A percentile compares a stretch with the other conserved stretches of the same genome.
These are phyloP conservation scores for Avena insularis DNA, from an alignment of 176 grass and related monocot genomes.

Conservation along the genomic window DNA sequence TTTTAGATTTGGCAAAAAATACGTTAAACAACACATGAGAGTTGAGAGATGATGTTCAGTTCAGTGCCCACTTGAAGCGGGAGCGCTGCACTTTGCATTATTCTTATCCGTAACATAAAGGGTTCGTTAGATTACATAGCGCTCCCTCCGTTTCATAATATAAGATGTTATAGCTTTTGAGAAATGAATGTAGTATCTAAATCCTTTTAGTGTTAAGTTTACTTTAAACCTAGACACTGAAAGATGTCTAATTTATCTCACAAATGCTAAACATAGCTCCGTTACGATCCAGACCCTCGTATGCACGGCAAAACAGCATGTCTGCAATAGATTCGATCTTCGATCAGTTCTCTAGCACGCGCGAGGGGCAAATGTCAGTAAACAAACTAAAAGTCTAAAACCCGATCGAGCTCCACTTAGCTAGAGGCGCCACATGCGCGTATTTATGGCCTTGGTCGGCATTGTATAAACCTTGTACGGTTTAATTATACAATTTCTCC, in stretches of 20 bases:
- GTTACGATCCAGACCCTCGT: too few relatives aligned
- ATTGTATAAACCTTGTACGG: background rate
- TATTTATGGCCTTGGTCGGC: slow-evolving; percentile 50
- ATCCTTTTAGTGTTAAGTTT: too few relatives aligned
- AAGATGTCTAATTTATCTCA: too few relatives aligned
- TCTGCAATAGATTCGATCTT: background rate
- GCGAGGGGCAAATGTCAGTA: background rate
- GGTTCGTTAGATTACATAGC: background rate
- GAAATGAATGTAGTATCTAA: too few relatives aligned
- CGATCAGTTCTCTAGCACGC: background rate
- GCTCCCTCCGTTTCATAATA: too few relatives aligned
- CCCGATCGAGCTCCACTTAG: slow-evolving; percentile 1
- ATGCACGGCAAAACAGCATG: background rate
- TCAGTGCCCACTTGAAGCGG: slow-evolving; percentile 23
- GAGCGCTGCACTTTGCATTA: slow-evolving; percentile 5
- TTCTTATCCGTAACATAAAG: background rate
- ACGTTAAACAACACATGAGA: background rate
- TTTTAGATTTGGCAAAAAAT: too few relatives aligned
- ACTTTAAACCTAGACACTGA: too few relatives aligned
- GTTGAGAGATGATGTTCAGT: background rate
- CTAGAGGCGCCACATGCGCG: slow-evolving; percentile 31
- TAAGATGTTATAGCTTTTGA: too few relatives aligned
- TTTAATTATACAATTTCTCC: too few relatives aligned
- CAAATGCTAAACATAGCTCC: background rate
- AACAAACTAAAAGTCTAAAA: too few relatives aligned